Percentiles rank a stretch among this genome's conserved stretches.
Evolutionary conservation across 2,329 filamentous ascomycete species (phyloP).

Genomic region (Tolypocladium cylindrosporum): DNA sequence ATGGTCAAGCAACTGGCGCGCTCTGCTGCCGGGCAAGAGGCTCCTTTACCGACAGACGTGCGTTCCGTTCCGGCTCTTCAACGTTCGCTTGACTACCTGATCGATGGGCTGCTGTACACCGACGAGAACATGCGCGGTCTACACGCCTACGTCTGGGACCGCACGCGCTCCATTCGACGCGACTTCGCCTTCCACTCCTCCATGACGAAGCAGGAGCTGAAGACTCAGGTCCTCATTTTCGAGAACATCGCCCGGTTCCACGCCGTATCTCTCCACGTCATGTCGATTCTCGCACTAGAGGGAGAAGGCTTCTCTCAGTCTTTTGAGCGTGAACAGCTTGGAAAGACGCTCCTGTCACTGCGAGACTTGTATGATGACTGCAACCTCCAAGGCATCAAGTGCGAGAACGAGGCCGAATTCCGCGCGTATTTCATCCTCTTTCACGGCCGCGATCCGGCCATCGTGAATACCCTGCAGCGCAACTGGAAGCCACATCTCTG

Average conservation of each 20-base stretch:
- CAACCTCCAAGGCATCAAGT: conserved; percentile 43
- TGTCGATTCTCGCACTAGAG: conserved; percentile 45
- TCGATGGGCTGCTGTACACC: conserved; percentile 45
- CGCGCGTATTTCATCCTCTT: conserved; percentile 55
- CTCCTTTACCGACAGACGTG: conserved; percentile 58
- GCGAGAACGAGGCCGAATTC: conserved; percentile 56
- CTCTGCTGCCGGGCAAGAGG: conserved; percentile 58
- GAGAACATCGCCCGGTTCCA: conserved; percentile 60
- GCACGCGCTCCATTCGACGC: conserved; percentile 55
- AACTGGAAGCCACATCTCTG: conserved; percentile 48
- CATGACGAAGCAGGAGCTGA: conserved; percentile 45
- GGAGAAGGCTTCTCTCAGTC: conserved; percentile 55
- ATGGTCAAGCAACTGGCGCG: conserved; percentile 61
- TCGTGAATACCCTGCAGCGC: conserved; percentile 41
- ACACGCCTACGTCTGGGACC: conserved; percentile 59
- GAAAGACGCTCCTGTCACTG: conserved; percentile 54
- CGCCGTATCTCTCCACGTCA: conserved; percentile 52
- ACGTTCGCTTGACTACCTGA: conserved; percentile 52
- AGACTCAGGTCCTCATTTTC: conserved; percentile 50
- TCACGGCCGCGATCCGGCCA: conserved; percentile 48
- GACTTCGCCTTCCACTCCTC: conserved; percentile 60
- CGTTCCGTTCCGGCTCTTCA: conserved; percentile 49
- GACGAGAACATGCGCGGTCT: conserved; percentile 44
- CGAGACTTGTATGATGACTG: conserved; percentile 59
- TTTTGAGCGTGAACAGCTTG: conserved; percentile 58